These are phyloP conservation scores for Didymella exigua DNA, from an alignment of 2,329 filamentous ascomycete genomes.

Conservation along the genomic window DNA sequence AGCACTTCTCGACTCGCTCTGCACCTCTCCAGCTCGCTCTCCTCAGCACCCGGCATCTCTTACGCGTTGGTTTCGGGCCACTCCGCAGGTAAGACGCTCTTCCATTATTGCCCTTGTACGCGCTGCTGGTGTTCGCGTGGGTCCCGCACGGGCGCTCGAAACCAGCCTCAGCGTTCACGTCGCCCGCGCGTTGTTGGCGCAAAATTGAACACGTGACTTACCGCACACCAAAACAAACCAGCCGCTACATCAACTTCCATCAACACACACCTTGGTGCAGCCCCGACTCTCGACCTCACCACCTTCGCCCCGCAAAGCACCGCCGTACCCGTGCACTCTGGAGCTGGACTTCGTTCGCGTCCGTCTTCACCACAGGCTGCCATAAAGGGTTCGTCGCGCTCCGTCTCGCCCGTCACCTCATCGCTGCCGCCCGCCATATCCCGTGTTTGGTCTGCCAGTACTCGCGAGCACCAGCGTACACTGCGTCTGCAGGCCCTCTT, in stretches of 20 bases:
- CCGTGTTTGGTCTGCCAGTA: constrained; percentile 42
- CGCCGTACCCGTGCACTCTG: constrained; percentile 34
- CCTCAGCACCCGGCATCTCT: constrained; percentile 17
- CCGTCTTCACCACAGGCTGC: constrained; percentile 31
- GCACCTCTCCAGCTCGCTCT: constrained; percentile 10
- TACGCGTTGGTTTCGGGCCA: constrained; percentile 29
- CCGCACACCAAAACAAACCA: constrained; percentile 46
- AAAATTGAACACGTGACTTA: constrained; percentile 19
- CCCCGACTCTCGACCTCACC: constrained; percentile 28
- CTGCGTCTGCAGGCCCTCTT: constrained; percentile 28
- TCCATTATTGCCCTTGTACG: constrained; percentile 22
- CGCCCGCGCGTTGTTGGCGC: constrained; percentile 33
- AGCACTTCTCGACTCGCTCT: constrained; percentile 1
- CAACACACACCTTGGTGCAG: constrained; percentile 47
- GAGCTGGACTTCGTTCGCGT: constrained; percentile 43
- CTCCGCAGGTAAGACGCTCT: constrained; percentile 20
- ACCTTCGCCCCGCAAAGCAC: constrained; percentile 20
- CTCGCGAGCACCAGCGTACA: constrained; percentile 33
- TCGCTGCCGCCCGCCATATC: constrained; percentile 38
- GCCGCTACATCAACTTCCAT: constrained; percentile 36
- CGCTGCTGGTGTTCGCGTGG: constrained; percentile 36
- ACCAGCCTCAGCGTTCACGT: constrained; percentile 40
- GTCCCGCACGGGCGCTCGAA: constrained; percentile 28
- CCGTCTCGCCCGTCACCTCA: constrained; percentile 37
- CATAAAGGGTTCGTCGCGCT: constrained; percentile 39